phyloP scores from a whole-genome alignment of 2,329 filamentous ascomycete species.

The Cladosporium cucumerinum region DNA sequence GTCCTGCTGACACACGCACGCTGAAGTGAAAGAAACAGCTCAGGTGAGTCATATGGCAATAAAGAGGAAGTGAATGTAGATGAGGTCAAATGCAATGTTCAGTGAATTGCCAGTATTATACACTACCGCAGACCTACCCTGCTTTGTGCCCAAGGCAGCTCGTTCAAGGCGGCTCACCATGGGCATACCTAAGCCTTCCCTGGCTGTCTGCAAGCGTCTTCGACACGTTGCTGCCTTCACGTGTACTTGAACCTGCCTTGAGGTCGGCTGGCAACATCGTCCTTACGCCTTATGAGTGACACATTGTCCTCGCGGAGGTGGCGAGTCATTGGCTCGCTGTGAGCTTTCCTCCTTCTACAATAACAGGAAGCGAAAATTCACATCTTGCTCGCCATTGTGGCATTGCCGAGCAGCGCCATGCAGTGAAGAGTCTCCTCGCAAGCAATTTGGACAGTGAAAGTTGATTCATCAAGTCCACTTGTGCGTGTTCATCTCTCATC shows the following conservation, averaged over 20 bases:
- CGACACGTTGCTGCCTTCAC: neutral
- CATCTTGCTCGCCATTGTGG: neutral
- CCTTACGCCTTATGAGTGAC: neutral
- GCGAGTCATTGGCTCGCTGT: neutral
- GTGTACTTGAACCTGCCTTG: neutral
- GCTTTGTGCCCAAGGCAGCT: neutral
- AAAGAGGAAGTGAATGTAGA: neutral
- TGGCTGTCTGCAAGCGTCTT: neutral
- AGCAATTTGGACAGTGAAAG: neutral
- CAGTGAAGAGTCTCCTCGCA: neutral
- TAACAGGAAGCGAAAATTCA: neutral
- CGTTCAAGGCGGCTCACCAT: neutral
- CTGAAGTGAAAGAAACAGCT: neutral
- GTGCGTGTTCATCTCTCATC: slow-evolving; percentile 32
- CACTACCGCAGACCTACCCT: neutral
- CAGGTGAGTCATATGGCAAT: neutral
- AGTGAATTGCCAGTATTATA: neutral
- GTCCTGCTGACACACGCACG: neutral
- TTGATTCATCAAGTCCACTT: neutral
- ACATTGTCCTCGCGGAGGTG: neutral
- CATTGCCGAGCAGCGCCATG: neutral
- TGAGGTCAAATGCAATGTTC: neutral
- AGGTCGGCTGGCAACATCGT: neutral
- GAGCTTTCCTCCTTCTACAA: neutral
- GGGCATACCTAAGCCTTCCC: neutral